A percentile compares a stretch with the other conserved stretches of the same genome.
Evolutionary conservation across 2,329 filamentous ascomycete species (phyloP).

Genomic region (Rhexocercosporidium sp.): DNA sequence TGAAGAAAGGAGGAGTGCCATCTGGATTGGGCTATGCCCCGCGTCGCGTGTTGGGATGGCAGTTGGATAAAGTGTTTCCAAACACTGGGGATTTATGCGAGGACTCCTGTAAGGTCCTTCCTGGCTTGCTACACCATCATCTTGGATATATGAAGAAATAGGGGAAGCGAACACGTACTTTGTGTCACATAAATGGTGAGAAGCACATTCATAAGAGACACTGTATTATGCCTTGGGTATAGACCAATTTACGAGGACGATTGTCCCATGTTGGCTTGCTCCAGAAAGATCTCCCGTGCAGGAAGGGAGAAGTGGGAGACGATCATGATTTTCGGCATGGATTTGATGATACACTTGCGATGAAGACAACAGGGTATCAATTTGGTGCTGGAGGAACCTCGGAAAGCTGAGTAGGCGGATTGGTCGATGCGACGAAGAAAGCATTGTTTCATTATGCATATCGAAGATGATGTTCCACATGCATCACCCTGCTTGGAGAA

Average conservation of each 20-base stretch:
- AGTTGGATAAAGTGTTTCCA: slow-evolving; percentile 28
- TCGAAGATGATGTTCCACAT: slow-evolving; percentile 11
- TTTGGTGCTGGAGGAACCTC: slow-evolving; percentile 7
- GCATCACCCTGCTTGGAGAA: slow-evolving; percentile 13
- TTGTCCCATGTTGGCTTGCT: slow-evolving; percentile 7
- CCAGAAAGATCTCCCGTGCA: slow-evolving; percentile 21
- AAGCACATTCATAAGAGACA: slow-evolving; percentile 3
- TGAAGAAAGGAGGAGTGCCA: neutral
- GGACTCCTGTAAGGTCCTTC: neutral
- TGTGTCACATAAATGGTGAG: slow-evolving; percentile 21
- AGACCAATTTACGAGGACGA: neutral
- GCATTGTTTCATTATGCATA: slow-evolving; percentile 33
- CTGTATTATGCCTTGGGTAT: slow-evolving; percentile 11
- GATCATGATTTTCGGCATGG: slow-evolving; percentile 25
- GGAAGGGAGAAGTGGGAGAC: slow-evolving; percentile 9
- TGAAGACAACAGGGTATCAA: slow-evolving; percentile 3
- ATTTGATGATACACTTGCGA: slow-evolving; percentile 29
- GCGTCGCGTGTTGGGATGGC: slow-evolving; percentile 30
- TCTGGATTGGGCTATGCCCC: slow-evolving; percentile 13
- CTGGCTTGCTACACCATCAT: slow-evolving; percentile 7
- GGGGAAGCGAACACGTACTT: slow-evolving; percentile 12
- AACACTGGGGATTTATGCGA: slow-evolving; percentile 32
- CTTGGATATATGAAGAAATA: slow-evolving; percentile 18
- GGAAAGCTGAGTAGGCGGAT: slow-evolving; percentile 18
- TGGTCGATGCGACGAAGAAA: slow-evolving; percentile 25